These are phyloP conservation scores for Geoglossum glabrum DNA, from an alignment of 495 filamentous ascomycete species.

Conservation along the genomic window DNA sequence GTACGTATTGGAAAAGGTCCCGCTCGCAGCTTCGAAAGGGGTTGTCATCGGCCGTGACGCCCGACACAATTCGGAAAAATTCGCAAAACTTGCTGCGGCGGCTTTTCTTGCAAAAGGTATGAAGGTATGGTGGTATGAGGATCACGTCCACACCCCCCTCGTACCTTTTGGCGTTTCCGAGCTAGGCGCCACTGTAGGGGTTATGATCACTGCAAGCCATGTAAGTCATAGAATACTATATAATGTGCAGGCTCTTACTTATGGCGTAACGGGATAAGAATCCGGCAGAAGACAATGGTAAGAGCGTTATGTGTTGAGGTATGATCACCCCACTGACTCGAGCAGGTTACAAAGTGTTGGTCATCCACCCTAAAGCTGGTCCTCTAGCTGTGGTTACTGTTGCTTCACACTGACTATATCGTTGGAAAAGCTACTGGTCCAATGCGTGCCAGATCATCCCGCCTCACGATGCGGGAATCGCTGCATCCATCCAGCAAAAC, in stretches of 20 bases:
- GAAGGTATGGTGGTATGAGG: constrained; percentile 38
- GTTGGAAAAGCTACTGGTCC: constrained; percentile 28
- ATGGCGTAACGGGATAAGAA: constrained; percentile 19
- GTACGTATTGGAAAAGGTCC: constrained; percentile 28
- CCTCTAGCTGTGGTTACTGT: background rate
- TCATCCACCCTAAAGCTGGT: background rate
- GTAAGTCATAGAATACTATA: constrained; percentile 14
- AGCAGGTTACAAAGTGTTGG: constrained; percentile 44
- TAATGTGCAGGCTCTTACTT: background rate
- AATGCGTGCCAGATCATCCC: constrained; percentile 54
- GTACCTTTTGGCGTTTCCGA: constrained; percentile 45
- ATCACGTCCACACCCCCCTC: constrained; percentile 38
- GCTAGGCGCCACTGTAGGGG: constrained; percentile 37
- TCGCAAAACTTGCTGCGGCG: constrained; percentile 41
- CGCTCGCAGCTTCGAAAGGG: constrained; percentile 21
- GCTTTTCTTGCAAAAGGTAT: constrained; percentile 42
- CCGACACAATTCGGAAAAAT: constrained; percentile 43
- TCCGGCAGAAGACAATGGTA: constrained; percentile 44
- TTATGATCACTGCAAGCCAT: constrained; percentile 58
- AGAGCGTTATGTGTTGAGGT: background rate
- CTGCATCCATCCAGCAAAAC: constrained; percentile 36
- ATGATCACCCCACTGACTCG: background rate
- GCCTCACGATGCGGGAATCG: constrained; percentile 41
- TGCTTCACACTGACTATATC: background rate
- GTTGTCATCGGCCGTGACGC: constrained; percentile 51